These are phyloP conservation scores for Naematelia encephala DNA, from an alignment of 768 basidiomycete genomes.

Conservation along the genomic window DNA sequence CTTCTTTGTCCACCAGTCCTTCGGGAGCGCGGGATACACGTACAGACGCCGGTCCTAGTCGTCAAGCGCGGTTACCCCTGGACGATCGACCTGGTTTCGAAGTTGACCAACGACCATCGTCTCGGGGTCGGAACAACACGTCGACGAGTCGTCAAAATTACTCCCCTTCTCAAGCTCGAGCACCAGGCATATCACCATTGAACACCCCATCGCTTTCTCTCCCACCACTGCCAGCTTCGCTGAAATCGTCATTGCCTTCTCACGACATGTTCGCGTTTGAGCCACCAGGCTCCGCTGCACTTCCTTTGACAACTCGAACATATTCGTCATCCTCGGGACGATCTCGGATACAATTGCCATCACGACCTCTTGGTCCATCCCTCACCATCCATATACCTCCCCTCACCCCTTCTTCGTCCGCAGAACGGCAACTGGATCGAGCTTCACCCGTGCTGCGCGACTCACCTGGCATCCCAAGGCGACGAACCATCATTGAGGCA, in stretches of 20 bases:
- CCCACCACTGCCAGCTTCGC: too few relatives aligned
- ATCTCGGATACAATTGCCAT: constrained; percentile 3
- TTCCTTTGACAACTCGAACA: constrained; percentile 7
- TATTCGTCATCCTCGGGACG: background rate
- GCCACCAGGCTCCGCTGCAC: background rate
- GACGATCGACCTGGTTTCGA: background rate
- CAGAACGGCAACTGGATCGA: background rate
- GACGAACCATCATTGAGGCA: constrained; percentile 25
- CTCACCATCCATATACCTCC: constrained; percentile 6
- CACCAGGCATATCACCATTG: background rate
- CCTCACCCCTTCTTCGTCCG: background rate
- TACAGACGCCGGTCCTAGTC: background rate
- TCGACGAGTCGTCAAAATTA: too few relatives aligned
- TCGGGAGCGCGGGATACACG: background rate
- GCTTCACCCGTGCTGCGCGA: constrained; percentile 22
- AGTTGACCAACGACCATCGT: background rate
- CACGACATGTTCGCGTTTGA: background rate
- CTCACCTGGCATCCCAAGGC: constrained; percentile 27
- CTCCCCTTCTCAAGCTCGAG: background rate
- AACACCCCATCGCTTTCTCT: background rate
- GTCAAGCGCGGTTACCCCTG: background rate
- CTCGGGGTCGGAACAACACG: too few relatives aligned
- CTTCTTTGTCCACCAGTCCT: background rate
- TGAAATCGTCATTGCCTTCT: background rate
- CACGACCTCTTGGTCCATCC: constrained; percentile 17